Base-by-base conservation (phyloP, 1,284 basidiomycete species). In the Irpex sp. region DNA sequence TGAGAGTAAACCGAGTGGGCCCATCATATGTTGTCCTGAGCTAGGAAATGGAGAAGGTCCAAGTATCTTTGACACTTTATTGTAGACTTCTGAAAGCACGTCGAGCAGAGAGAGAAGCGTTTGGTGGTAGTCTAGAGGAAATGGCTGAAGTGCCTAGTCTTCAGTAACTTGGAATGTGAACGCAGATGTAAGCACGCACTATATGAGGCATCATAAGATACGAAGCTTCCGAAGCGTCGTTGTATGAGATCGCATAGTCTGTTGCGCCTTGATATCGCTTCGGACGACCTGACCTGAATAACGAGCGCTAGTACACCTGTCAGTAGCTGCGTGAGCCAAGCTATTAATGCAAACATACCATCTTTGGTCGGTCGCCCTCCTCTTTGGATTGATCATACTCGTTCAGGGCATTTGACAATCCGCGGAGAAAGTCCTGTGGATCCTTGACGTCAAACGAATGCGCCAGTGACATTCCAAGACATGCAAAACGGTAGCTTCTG, bases 121-220 rank as follows among this genome's bases (percentile, higher is more conserved):
- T 75, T 94, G 89, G 66, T 91, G 88, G 69, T 94, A 94, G 74
- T 94, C 93, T 58, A 94, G 73, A 3, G 87, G 77, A 73, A 94
- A 94, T 16, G 92, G 90, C 91, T 94, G 64, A 10, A 58, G 6
- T 19, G 39, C 49, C 21, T 36, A 14, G 35, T 6, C 48, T 59
- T 62, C 18, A 64, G 55, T 47, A 5, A 45, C 39, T 33, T 42
- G 18, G 33, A 14, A 39, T 42, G 47, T 51, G 6, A 5, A 37
- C 58, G 14, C 23, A 37, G 54, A 57, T 37, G 28, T 45, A 19
- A 42, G 35, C 33, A 23, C 83, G 66, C 66, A 88, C 88, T 70
- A 90, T 82, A 70, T 93, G 90, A 1, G 90, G 91, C 42, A 82
- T 80, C 66, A 90, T 79, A 52, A 94, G 81, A 69, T 88, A 92